phyloP scores from a whole-genome alignment of 1,139 yeast genomes.

The Ogataea hybrid region DNA sequence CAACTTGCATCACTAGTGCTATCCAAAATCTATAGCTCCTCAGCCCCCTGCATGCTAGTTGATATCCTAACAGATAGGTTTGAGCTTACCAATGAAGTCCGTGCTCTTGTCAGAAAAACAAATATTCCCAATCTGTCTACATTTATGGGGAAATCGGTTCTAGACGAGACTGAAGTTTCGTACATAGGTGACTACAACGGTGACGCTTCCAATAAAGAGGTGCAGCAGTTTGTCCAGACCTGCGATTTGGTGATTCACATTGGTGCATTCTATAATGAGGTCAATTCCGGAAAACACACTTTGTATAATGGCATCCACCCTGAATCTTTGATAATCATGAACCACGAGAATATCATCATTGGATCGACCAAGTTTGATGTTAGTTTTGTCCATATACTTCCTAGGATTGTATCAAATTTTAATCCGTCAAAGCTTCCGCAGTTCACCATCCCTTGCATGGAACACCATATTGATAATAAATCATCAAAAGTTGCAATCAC shows the following conservation, averaged over 20 bases:
- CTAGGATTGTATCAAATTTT: constrained; percentile 36
- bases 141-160: constrained; percentile 50
- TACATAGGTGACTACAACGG: constrained; percentile 71
- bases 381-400: constrained; percentile 46
- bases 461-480: constrained; percentile 13
- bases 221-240: constrained; percentile 36
- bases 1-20: constrained; percentile 48
- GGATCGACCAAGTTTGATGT: constrained; percentile 38
- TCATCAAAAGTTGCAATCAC: constrained; percentile 34
- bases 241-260: constrained; percentile 51
- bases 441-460: constrained; percentile 17
- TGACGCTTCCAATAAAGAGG: constrained; percentile 42
- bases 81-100: constrained; percentile 40
- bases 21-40: constrained; percentile 46
- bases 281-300: constrained; percentile 49
- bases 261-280: constrained; percentile 54
- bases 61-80: constrained; percentile 66
- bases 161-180: constrained; percentile 58
- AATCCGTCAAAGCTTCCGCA: constrained; percentile 34
- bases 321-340: constrained; percentile 36
- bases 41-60: constrained; percentile 60
- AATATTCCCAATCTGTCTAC: constrained; percentile 46
- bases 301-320: constrained; percentile 33
- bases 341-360: constrained; percentile 46
- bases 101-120: constrained; percentile 44